These are phyloP conservation scores for Delonix regia DNA, from an alignment of 306 rosid genomes.

Conservation along the genomic window DNA sequence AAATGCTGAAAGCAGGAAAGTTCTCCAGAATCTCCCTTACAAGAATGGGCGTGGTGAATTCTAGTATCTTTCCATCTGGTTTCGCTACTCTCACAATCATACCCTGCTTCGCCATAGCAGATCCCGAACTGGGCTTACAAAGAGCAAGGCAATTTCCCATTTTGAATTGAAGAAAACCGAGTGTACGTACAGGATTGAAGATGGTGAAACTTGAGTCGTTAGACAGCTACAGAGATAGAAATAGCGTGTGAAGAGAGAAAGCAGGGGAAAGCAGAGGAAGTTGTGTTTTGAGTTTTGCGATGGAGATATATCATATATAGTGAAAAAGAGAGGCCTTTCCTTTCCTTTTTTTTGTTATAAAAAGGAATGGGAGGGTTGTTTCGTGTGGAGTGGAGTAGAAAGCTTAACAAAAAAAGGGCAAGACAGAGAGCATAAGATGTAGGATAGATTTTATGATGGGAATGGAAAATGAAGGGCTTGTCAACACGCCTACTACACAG, in stretches of 20 bases:
- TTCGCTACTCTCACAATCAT: slow-evolving; percentile 51
- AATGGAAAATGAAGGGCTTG: slow-evolving; percentile 42
- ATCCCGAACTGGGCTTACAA: slow-evolving; percentile 30
- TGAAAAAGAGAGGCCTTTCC: not conserved
- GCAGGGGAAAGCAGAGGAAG: slow-evolving; percentile 9
- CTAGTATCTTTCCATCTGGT: slow-evolving; percentile 59
- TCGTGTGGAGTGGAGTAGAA: slow-evolving; percentile 47
- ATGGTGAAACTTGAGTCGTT: not conserved
- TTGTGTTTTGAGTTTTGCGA: not conserved
- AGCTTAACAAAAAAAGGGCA: slow-evolving; percentile 31
- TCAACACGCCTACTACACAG: slow-evolving; percentile 63
- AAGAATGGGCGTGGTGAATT: slow-evolving; percentile 43
- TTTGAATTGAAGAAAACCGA: not conserved
- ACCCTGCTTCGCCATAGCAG: slow-evolving; percentile 30
- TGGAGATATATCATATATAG: slow-evolving; percentile 39
- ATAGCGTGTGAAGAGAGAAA: not conserved
- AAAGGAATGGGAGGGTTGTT: slow-evolving; percentile 43
- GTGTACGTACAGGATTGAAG: not conserved
- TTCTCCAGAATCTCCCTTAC: slow-evolving; percentile 57
- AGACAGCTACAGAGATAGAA: slow-evolving; percentile 21
- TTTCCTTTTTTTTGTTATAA: not conserved
- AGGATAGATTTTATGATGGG: slow-evolving; percentile 29
- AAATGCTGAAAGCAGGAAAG: slow-evolving; percentile 40
- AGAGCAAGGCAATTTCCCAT: slow-evolving; percentile 68
- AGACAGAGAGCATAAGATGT: slow-evolving; percentile 17